phyloP scores from a whole-genome alignment of 805 yeast species.

The Candida pini region DNA sequence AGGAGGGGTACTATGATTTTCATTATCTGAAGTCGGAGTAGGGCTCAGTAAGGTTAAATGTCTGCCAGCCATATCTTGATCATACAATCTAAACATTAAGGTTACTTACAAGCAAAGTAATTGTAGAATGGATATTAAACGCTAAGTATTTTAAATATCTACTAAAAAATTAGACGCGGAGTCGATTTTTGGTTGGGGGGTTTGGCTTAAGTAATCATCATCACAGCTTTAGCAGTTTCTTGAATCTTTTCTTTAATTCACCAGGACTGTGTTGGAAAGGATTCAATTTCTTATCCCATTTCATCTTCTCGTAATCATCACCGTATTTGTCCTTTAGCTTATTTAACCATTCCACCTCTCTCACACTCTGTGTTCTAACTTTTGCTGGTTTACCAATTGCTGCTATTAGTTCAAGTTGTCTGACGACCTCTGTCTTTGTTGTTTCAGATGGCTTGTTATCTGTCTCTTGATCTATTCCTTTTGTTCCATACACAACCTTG shows the following conservation, averaged over 20 bases:
- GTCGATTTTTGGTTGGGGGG: too few relatives aligned
- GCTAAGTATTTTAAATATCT: too few relatives aligned
- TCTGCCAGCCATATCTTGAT: neutral
- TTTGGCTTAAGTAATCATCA: too few relatives aligned
- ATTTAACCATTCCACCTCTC: constrained; percentile 72
- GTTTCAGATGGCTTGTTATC: constrained; percentile 15
- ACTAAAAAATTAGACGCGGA: too few relatives aligned
- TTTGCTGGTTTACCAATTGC: constrained; percentile 33
- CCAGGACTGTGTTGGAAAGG: constrained; percentile 81
- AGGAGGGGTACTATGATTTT: neutral
- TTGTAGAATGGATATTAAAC: too few relatives aligned
- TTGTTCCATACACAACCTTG: constrained; percentile 66
- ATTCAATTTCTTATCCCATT: constrained; percentile 84
- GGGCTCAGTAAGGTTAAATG: neutral
- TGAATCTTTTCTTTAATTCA: constrained; percentile 66
- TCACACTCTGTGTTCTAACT: constrained; percentile 55
- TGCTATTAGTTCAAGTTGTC: constrained; percentile 62
- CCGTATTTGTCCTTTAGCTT: constrained; percentile 71
- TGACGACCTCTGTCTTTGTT: constrained; percentile 51
- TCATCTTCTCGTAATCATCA: constrained; percentile 84
- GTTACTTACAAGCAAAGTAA: too few relatives aligned
- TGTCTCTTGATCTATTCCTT: constrained; percentile 16
- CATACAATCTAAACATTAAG: too few relatives aligned
- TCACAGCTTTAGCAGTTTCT: too few relatives aligned
- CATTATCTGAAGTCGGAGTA: constrained; percentile 1